These are phyloP conservation scores for Metschnikowia cubensis DNA, from an alignment of 805 yeast genomes.

Conservation along the genomic window DNA sequence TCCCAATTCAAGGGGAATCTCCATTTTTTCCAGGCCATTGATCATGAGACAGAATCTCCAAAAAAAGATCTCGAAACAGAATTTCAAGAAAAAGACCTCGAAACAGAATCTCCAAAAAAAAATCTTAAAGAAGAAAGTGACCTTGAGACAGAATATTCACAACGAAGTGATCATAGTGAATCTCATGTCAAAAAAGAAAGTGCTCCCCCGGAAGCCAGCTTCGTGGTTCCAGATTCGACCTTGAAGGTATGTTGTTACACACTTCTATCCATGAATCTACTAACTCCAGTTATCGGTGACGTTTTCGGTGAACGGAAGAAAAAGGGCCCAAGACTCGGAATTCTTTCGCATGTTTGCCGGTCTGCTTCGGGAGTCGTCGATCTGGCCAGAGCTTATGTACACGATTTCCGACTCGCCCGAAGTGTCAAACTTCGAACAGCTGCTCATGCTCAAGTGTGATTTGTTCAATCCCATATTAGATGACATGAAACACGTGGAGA, in stretches of 20 bases:
- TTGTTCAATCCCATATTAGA: constrained; percentile 12
- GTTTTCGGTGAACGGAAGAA: constrained; percentile 10
- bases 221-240: neutral
- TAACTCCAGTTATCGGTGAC: constrained; percentile 10
- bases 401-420: neutral
- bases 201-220: neutral
- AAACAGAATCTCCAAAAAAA: too few relatives aligned
- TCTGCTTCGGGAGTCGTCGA: constrained; percentile 6
- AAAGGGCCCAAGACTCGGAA: constrained; percentile 9
- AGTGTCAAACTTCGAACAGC: neutral
- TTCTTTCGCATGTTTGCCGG: constrained; percentile 6
- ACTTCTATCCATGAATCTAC: neutral
- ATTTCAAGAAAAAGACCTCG: too few relatives aligned
- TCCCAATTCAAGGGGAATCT: too few relatives aligned
- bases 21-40: too few relatives aligned
- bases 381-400: constrained; percentile 10
- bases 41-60: too few relatives aligned
- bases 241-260: neutral
- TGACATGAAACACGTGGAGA: constrained; percentile 9
- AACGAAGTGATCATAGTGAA: neutral
- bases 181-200: neutral
- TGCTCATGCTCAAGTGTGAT: constrained; percentile 11
- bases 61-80: too few relatives aligned
- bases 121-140: neutral
- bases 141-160: neutral